Conservation (phyloP, 2,329 filamentous ascomycete species). For the Tolypocladium pustulatum region DNA sequence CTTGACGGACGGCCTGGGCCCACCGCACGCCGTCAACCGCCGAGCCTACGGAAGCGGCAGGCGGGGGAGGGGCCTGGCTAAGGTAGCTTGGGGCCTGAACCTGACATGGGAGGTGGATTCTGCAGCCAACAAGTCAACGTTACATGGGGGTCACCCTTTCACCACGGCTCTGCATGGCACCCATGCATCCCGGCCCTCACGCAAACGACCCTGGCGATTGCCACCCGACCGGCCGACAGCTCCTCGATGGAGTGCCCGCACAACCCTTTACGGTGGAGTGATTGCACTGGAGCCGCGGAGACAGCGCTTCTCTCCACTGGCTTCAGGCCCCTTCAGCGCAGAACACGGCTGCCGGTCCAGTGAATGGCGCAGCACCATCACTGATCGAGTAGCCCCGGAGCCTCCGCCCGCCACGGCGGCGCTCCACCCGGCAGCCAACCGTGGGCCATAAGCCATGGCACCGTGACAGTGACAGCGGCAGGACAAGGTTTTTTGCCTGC, state of each 20-base stretch:
- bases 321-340: not conserved
- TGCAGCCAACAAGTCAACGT: constrained; percentile 6
- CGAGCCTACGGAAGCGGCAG: not conserved
- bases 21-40: not conserved
- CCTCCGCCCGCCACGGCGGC: not conserved
- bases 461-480: constrained; percentile 3
- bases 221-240: no score
- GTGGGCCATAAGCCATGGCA: constrained; percentile 4
- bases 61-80: not conserved
- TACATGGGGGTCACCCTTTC: constrained; percentile 2
- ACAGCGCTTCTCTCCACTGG: not conserved
- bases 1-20: not conserved
- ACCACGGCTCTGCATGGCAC: not conserved
- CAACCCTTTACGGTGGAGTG: not conserved
- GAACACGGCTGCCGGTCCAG: not conserved
- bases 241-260: not conserved
- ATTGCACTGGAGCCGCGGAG: not conserved
- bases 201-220: not conserved
- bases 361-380: not conserved
- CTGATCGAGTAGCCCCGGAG: not conserved
- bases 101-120: not conserved
- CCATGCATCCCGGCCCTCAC: not conserved
- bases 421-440: constrained; percentile 3
- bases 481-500: not conserved
- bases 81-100: not conserved